Base-by-base conservation (phyloP, 2,329 filamentous ascomycete genomes). In the Balansia obtecta region DNA sequence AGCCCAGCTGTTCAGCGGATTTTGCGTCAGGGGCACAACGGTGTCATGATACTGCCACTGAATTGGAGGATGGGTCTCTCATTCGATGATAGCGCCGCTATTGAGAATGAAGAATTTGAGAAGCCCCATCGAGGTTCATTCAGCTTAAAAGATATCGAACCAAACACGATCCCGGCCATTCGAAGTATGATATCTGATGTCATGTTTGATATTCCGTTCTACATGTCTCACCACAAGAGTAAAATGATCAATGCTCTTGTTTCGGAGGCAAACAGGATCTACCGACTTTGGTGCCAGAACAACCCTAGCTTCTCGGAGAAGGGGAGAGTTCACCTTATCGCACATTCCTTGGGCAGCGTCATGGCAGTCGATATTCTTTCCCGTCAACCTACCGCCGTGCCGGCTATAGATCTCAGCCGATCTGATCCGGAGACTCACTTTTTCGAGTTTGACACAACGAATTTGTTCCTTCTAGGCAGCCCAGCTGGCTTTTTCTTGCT, bases 151-250 rank as follows among this genome's bases (percentile, higher is more conserved):
- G 90, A 97, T 58, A 96, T 98, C 56, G 95, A 95, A 5, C 90
- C 89, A 1, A 79, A 83, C 41, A 93, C 88, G 0, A 87, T 98
- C 32, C 90, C 91, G 0, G 89, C 88, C 1, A 85, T 98, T n/a
- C 83, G 93, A 44, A 88, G 86, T 61, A 82, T 98, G 63, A 94
- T 98, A 54, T 94, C 87, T 41, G 93, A 98, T 64, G 88, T 98
- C 58, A 96, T 98, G 88, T 84, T 97, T 46, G 93, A 98, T 63
- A 91, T 98, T 46, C 93, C 93, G 0, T 97, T 95, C 63, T 98
- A 97, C 68, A 83, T 98, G 69, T 97, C 91, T 0, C 86, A 94
- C 52, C 91, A 97, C 68, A 95, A 97, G 61, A 80, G 84, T 4
- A 95, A 89, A 65, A 97, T 98, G 90, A 86, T 95, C 47, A 77